A percentile compares a stretch with the other conserved stretches of the same genome.
phyloP scores from a whole-genome alignment of 2,329 filamentous ascomycete genomes.

The Paecilomyces formosus region DNA sequence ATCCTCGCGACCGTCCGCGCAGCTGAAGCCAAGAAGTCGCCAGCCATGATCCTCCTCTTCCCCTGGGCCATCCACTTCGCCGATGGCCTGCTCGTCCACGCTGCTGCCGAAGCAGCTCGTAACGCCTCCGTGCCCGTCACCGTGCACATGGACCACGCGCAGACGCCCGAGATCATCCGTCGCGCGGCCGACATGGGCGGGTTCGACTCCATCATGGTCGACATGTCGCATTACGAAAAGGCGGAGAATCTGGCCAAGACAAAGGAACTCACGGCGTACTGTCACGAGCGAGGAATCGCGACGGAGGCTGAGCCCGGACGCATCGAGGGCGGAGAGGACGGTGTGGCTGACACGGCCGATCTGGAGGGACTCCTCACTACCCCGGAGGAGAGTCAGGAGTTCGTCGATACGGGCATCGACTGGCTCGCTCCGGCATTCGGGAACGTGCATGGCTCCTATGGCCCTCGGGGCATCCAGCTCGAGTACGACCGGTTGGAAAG shows the following conservation, averaged over 20 bases:
- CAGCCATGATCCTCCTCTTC: slow-evolving; percentile 66
- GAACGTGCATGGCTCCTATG: slow-evolving; percentile 69
- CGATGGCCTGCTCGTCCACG: slow-evolving; percentile 47
- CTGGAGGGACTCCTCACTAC: slow-evolving; percentile 60
- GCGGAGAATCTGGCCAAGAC: slow-evolving; percentile 62
- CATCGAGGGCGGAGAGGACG: slow-evolving; percentile 69
- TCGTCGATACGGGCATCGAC: slow-evolving; percentile 64
- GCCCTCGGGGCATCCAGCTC: slow-evolving; percentile 54
- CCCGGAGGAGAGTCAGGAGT: slow-evolving; percentile 61
- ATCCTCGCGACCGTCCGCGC: slow-evolving; percentile 62
- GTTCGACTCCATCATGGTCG: slow-evolving; percentile 70
- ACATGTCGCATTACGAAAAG: slow-evolving; percentile 67
- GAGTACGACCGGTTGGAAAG: slow-evolving; percentile 50
- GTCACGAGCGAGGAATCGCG: slow-evolving; percentile 57
- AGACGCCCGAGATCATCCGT: slow-evolving; percentile 55
- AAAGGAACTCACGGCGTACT: slow-evolving; percentile 54
- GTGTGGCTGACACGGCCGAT: slow-evolving; percentile 60
- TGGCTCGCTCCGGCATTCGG: slow-evolving; percentile 69
- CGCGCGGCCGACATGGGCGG: slow-evolving; percentile 53
- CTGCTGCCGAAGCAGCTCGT: slow-evolving; percentile 50
- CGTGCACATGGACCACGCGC: slow-evolving; percentile 61
- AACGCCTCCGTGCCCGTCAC: slow-evolving; percentile 53
- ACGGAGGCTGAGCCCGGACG: slow-evolving; percentile 65
- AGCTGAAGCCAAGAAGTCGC: slow-evolving; percentile 59
- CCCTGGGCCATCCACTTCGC: slow-evolving; percentile 67